phyloP scores from a whole-genome alignment of 306 rosid species.

The Medicago truncatula region DNA sequence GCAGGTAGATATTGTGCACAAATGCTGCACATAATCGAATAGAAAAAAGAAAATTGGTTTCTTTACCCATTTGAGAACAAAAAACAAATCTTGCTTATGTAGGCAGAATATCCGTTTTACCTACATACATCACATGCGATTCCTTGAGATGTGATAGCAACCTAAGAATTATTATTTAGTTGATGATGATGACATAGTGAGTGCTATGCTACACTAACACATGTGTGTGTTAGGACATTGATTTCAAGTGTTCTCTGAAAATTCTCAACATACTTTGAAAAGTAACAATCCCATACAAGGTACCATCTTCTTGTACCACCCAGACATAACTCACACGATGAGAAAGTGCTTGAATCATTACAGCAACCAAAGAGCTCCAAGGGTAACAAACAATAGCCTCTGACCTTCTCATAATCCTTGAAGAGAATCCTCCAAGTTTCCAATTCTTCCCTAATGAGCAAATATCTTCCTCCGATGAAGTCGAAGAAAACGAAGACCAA shows the following conservation, averaged over 20 bases:
- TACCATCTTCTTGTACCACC: constrained; percentile 83
- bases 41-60: not conserved
- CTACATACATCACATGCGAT: not conserved
- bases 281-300: constrained; percentile 74
- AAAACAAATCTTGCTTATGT: constrained; percentile 22
- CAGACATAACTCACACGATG: constrained; percentile 79
- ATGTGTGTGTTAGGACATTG: constrained; percentile 38
- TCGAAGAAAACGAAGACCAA: constrained; percentile 65
- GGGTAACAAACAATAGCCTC: constrained; percentile 82
- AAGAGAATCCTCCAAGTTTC: constrained; percentile 57
- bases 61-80: not conserved
- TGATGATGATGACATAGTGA: not conserved
- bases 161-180: not conserved
- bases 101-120: not conserved
- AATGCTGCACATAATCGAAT: not conserved
- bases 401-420: constrained; percentile 63
- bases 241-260: constrained; percentile 66
- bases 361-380: constrained; percentile 85
- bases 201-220: not conserved
- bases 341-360: constrained; percentile 83
- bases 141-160: not conserved
- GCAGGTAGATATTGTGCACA: too few relatives aligned
- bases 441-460: constrained; percentile 55
- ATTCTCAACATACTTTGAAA: constrained; percentile 65
- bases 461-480: constrained; percentile 84